These are phyloP conservation scores for Gossypium rotundifolium DNA, from an alignment of 345 rosid species.

Conservation along the genomic window DNA sequence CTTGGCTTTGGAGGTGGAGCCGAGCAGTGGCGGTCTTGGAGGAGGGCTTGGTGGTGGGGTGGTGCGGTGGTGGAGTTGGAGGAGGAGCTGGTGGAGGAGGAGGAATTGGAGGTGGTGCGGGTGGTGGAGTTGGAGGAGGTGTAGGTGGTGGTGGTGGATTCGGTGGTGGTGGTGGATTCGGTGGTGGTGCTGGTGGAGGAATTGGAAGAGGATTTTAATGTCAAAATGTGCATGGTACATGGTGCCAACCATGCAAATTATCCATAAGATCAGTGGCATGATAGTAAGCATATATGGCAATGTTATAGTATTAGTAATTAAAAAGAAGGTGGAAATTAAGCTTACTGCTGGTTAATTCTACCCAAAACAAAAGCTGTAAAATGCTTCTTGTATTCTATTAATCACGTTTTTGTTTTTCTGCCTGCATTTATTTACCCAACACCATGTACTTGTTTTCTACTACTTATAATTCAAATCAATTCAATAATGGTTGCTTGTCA, in stretches of 20 bases:
- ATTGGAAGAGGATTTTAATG: not conserved
- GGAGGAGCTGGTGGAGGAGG: not conserved
- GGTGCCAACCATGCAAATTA: not conserved
- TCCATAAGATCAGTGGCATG: not conserved
- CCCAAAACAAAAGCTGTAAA: not conserved
- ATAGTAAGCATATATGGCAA: not conserved
- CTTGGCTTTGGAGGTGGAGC: not conserved
- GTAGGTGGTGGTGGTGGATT: slow-evolving; percentile 14
- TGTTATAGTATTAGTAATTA: not conserved
- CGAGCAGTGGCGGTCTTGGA: not conserved
- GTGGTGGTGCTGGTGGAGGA: slow-evolving; percentile 20
- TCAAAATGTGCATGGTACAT: not conserved
- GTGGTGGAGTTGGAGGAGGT: not conserved
- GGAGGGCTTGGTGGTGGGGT: not conserved
- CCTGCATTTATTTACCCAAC: not conserved
- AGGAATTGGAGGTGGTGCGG: slow-evolving; percentile 8
- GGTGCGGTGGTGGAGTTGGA: slow-evolving; percentile 10
- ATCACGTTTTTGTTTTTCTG: not conserved
- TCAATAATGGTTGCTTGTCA: too few species aligned
- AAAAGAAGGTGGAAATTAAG: not conserved
- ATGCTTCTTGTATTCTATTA: not conserved
- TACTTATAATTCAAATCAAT: too few species aligned
- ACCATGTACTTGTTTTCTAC: too few species aligned
- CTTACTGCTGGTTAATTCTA: too few species aligned
- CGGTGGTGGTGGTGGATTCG: too few species aligned